These are phyloP conservation scores for Ambrosia trifida DNA, from an alignment of 129 eudicot species.

Conservation along the genomic window DNA sequence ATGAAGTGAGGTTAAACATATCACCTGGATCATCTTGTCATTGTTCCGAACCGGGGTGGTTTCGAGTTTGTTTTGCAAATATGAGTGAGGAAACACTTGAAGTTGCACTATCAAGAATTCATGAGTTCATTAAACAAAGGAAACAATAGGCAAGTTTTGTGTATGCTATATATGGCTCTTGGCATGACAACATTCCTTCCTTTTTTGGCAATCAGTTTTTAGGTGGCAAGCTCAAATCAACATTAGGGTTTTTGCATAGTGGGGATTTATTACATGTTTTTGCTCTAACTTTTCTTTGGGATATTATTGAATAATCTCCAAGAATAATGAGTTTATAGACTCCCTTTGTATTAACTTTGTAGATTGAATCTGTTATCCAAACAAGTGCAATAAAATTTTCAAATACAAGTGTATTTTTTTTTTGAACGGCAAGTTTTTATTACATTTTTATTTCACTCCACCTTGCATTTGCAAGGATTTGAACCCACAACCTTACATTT, in stretches of 20 bases:
- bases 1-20: conserved; percentile 70
- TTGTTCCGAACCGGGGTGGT: conserved; percentile 94
- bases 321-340: conserved; percentile 30
- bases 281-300: conserved; percentile 29
- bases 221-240: conserved; percentile 32
- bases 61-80: conserved; percentile 88
- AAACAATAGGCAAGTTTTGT: conserved; percentile 26
- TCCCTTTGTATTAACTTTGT: conserved; percentile 25
- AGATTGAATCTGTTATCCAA: conserved; percentile 8
- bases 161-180: conserved; percentile 11
- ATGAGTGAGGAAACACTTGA: conserved; percentile 88
- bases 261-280: conserved; percentile 35
- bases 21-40: conserved; percentile 96
- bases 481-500: too few relatives aligned
- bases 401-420: too few relatives aligned
- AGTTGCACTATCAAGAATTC: conserved; percentile 67
- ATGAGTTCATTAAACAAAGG: conserved; percentile 59
- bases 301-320: conserved; percentile 25
- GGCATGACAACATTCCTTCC: conserved; percentile 11
- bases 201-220: conserved; percentile 23
- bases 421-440: too few relatives aligned
- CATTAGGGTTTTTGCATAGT: conserved; percentile 39
- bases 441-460: too few relatives aligned
- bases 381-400: background rate
- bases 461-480: too few relatives aligned